Percentiles rank a stretch among this genome's conserved stretches.
Conservation (phyloP, 2,329 filamentous ascomycete genomes). For the Stagonosporopsis chrysanthemi region DNA sequence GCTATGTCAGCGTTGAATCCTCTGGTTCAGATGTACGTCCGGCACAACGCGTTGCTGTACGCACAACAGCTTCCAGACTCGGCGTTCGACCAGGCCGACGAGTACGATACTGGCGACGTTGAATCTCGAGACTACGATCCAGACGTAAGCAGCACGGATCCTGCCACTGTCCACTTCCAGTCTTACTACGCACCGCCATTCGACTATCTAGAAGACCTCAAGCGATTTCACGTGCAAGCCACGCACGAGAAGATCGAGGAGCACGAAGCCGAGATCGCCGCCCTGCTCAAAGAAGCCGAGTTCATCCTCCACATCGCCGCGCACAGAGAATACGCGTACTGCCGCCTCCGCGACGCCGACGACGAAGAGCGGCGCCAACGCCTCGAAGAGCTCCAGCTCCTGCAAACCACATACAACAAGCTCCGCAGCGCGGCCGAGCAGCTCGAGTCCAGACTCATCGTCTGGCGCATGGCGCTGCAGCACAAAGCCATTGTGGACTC, state of each 20-base stretch:
- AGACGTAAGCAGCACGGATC: not conserved
- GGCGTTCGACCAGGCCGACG: constrained; percentile 26
- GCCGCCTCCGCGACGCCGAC: constrained; percentile 17
- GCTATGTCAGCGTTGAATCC: constrained; percentile 36
- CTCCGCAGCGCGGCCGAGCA: constrained; percentile 26
- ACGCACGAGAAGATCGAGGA: constrained; percentile 21
- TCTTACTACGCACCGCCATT: constrained; percentile 30
- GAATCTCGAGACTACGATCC: not conserved
- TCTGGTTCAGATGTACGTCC: constrained; percentile 37
- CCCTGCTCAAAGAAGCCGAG: constrained; percentile 31
- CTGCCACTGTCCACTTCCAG: constrained; percentile 9
- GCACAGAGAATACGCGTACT: constrained; percentile 34
- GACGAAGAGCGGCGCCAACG: constrained; percentile 29
- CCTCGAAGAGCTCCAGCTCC: constrained; percentile 31
- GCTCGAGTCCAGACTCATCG: constrained; percentile 26
- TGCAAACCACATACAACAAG: constrained; percentile 28
- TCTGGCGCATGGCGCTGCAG: constrained; percentile 27
- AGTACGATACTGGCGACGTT: constrained; percentile 4
- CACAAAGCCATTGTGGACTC: constrained; percentile 29
- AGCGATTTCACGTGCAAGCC: constrained; percentile 20
- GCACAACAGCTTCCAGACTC: constrained; percentile 28
- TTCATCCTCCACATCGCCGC: constrained; percentile 29
- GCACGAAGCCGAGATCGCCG: constrained; percentile 23
- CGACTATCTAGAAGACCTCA: constrained; percentile 34
- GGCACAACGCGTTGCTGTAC: constrained; percentile 36